Conservation (phyloP, 2,329 filamentous ascomycete species). For the Diplocarpon mali region DNA sequence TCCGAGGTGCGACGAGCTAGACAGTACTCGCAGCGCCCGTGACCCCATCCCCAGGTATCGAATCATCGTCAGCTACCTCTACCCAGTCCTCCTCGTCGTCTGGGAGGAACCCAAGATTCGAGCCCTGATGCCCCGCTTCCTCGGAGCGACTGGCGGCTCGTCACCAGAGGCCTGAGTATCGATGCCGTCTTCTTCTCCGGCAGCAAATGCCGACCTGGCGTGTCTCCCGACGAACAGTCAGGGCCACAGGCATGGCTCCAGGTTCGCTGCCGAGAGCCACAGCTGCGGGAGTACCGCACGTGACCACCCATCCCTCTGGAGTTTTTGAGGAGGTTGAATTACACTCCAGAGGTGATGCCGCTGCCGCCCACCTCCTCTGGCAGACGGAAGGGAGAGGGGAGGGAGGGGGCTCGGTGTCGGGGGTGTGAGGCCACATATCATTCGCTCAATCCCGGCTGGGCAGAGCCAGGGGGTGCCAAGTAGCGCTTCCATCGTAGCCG, state of each 20-base stretch:
- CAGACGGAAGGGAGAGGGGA: slow-evolving; percentile 19
- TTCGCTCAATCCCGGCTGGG: slow-evolving; percentile 12
- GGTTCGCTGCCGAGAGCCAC: slow-evolving; percentile 27
- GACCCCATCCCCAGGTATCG: no score
- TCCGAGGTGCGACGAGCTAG: no score
- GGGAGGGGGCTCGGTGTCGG: slow-evolving; percentile 10
- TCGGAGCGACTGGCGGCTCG: no score
- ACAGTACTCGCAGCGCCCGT: no score
- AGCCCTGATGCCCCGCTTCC: no score
- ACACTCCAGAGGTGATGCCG: slow-evolving; percentile 23
- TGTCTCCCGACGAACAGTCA: no score
- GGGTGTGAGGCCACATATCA: slow-evolving; percentile 7
- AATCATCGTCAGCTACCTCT: no score
- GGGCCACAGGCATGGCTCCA: neutral
- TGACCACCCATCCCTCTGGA: slow-evolving; percentile 30
- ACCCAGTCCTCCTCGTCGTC: no score
- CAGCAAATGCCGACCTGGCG: no score
- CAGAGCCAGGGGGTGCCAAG: slow-evolving; percentile 10
- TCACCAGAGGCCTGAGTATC: no score
- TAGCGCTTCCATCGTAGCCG: slow-evolving; percentile 17
- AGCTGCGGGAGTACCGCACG: slow-evolving; percentile 25
- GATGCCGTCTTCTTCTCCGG: no score
- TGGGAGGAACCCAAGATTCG: no score
- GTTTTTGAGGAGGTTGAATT: slow-evolving; percentile 17
- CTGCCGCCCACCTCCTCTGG: slow-evolving; percentile 27